Percentiles rank a stretch among this genome's conserved stretches.
Evolutionary conservation across 306 rosid species (phyloP).

Genomic region (Malus fusca): DNA sequence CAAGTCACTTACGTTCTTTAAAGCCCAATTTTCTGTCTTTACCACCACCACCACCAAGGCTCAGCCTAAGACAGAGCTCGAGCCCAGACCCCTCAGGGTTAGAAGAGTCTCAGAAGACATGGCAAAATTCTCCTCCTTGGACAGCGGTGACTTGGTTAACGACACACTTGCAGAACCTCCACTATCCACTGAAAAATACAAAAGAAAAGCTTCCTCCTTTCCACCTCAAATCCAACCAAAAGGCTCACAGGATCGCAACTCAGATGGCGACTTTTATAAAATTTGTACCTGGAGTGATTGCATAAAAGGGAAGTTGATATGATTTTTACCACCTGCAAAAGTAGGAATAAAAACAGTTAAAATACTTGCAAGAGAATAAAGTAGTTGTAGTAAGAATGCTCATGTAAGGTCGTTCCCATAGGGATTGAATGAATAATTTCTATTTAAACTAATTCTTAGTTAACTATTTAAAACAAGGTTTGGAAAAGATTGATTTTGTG

Average conservation of each 20-base stretch:
- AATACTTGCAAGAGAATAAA: too few species aligned
- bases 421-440: too few species aligned
- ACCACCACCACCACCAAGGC: conserved; percentile 35
- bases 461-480: too few species aligned
- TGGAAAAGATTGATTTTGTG: too few species aligned
- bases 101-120: conserved; percentile 79
- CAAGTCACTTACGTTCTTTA: too few species aligned
- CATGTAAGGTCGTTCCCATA: too few species aligned
- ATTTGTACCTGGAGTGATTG: not conserved
- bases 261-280: not conserved
- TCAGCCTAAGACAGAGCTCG: conserved; percentile 70
- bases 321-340: too few species aligned
- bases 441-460: too few species aligned
- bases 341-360: too few species aligned
- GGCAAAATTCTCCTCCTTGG: conserved; percentile 62
- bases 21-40: too few species aligned
- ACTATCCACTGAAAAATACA: conserved; percentile 26
- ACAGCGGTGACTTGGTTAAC: conserved; percentile 55
- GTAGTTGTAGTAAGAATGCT: too few species aligned
- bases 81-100: conserved; percentile 71
- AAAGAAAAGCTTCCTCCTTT: not conserved
- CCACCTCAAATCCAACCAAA: not conserved
- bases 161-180: conserved; percentile 19
- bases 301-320: not conserved
- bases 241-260: not conserved